Conservation (phyloP, 1,139 yeast genomes). For the Zhuliangozyma blackwelliae region DNA sequence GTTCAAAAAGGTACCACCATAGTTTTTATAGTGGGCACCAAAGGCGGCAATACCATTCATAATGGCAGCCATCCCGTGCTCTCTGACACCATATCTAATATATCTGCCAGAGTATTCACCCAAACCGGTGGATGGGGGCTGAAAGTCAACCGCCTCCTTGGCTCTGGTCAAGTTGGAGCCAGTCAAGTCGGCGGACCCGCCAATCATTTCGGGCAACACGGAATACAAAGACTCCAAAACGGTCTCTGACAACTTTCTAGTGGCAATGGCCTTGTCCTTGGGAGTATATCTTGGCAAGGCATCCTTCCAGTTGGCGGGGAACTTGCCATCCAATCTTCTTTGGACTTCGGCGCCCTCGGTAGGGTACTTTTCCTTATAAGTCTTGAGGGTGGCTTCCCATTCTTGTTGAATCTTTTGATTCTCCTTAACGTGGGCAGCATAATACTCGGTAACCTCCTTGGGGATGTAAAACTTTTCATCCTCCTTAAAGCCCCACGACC, state of each 20-base stretch:
- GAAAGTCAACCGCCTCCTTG: constrained; percentile 84
- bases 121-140: constrained; percentile 74
- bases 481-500: constrained; percentile 85
- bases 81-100: constrained; percentile 98
- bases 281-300: constrained; percentile 77
- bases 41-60: constrained; percentile 96
- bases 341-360: constrained; percentile 73
- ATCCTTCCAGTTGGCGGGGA: constrained; percentile 83
- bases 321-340: constrained; percentile 77
- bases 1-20: constrained; percentile 98
- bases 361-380: constrained; percentile 71
- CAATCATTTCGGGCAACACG: constrained; percentile 81
- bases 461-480: constrained; percentile 76
- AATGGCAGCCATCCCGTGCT: constrained; percentile 99
- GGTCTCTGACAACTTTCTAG: constrained; percentile 91
- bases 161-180: constrained; percentile 97
- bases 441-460: constrained; percentile 73
- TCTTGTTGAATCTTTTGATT: constrained; percentile 61
- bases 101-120: constrained; percentile 93
- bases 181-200: constrained; percentile 98
- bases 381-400: constrained; percentile 66
- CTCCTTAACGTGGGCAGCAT: constrained; percentile 52
- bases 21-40: constrained; percentile 89
- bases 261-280: constrained; percentile 78
- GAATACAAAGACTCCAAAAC: constrained; percentile 64